Percentiles rank a stretch among this genome's conserved stretches.
Evolutionary conservation across 2,329 filamentous ascomycete species (phyloP).

Genomic region (Aureobasidium sp.): DNA sequence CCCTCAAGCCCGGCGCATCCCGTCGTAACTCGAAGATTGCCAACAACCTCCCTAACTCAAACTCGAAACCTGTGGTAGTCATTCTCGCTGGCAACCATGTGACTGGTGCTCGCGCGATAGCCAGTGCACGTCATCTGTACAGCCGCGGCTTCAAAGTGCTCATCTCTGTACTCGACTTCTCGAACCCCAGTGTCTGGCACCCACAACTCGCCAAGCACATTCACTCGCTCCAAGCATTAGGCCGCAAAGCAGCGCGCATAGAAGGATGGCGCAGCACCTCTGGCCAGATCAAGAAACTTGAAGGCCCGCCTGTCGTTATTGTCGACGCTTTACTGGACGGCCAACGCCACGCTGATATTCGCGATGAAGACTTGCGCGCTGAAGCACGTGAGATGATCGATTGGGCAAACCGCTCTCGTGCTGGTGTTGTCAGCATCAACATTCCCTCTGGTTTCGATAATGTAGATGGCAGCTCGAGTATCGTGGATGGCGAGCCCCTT

Average conservation of each 20-base stretch:
- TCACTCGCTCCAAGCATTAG: constrained; percentile 61
- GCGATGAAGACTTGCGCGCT: constrained; percentile 66
- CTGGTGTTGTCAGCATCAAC: constrained; percentile 79
- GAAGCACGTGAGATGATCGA: constrained; percentile 84
- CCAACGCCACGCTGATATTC: constrained; percentile 79
- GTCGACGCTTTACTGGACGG: constrained; percentile 86
- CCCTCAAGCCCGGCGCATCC: constrained; percentile 21
- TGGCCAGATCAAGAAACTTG: constrained; percentile 45
- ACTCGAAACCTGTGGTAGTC: constrained; percentile 53
- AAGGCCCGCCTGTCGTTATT: constrained; percentile 67
- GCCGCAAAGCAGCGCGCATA: constrained; percentile 54
- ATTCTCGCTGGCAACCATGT: constrained; percentile 95
- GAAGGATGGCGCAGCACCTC: constrained; percentile 54
- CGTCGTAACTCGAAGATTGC: constrained; percentile 40
- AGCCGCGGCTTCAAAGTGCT: constrained; percentile 76
- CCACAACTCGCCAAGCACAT: constrained; percentile 76
- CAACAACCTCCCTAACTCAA: constrained; percentile 42
- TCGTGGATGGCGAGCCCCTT: constrained; percentile 66
- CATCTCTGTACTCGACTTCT: constrained; percentile 76
- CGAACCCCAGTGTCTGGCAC: constrained; percentile 72
- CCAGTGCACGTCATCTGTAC: constrained; percentile 77
- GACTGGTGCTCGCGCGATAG: constrained; percentile 74
- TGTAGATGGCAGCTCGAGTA: constrained; percentile 58
- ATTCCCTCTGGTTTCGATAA: constrained; percentile 84
- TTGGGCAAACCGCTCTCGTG: constrained; percentile 84